Conservation (phyloP, 2,329 filamentous ascomycete species). For the Venturiaceae sp. region DNA sequence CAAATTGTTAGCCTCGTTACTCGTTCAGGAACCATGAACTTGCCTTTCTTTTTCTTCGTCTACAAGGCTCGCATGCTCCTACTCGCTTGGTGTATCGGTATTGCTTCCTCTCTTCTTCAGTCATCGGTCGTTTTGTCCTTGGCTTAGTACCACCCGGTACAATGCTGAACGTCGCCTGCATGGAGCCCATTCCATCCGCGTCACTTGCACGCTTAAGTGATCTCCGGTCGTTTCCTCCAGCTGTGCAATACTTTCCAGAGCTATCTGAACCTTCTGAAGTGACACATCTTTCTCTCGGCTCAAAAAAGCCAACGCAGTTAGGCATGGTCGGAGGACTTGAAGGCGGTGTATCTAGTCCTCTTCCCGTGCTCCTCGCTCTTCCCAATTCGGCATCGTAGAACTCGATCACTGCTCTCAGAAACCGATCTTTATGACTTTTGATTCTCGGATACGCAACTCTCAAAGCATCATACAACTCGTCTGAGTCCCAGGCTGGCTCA, state of each 20-base stretch:
- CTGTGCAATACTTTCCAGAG: background rate
- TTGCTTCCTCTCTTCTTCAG: background rate
- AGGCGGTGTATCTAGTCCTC: background rate
- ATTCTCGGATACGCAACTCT: background rate
- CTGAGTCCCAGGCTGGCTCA: background rate
- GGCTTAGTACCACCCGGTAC: background rate
- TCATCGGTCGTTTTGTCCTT: background rate
- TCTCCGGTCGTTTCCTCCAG: background rate
- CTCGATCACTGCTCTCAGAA: background rate
- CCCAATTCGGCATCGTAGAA: background rate
- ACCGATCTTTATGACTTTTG: background rate
- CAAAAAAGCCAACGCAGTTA: background rate
- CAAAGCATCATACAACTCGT: slow-evolving; percentile 1
- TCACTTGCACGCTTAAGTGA: background rate
- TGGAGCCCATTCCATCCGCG: background rate
- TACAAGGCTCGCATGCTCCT: background rate
- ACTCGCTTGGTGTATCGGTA: background rate
- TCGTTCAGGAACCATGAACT: background rate
- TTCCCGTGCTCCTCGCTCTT: background rate
- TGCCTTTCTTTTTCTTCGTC: background rate
- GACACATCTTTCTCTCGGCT: background rate
- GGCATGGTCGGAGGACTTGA: background rate
- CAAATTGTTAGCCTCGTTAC: background rate
- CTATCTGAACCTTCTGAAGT: background rate
- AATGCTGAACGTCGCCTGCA: background rate